These are phyloP conservation scores for Mortierella hygrophila DNA, from an alignment of 192 early-diverging fungal genomes.

Conservation along the genomic window DNA sequence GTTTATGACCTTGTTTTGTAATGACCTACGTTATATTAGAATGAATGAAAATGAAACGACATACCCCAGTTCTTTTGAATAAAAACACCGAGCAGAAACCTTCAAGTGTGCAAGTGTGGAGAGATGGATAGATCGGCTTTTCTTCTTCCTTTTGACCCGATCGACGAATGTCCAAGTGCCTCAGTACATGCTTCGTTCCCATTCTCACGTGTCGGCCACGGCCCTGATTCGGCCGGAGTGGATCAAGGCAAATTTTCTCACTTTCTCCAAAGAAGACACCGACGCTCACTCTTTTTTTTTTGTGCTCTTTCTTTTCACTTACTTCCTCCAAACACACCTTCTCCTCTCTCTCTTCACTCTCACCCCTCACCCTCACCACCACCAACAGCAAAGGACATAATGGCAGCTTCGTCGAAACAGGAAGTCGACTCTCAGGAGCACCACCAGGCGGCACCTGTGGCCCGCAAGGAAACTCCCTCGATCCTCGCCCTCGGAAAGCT, in stretches of 20 bases:
- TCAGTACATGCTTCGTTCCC: too few species aligned
- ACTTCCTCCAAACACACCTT: neutral
- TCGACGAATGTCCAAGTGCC: neutral
- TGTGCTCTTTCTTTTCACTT: neutral
- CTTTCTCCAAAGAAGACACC: neutral
- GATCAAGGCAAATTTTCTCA: neutral
- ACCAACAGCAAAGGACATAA: neutral
- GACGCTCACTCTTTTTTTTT: neutral
- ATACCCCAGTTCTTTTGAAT: conserved; percentile 2
- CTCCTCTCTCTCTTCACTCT: neutral
- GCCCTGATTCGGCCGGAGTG: conserved; percentile 40
- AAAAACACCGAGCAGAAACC: neutral
- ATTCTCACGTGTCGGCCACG: conserved; percentile 40
- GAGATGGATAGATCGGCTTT: neutral
- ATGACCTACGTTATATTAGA: neutral
- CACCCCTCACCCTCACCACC: neutral
- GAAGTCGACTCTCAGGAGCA: conserved; percentile 25
- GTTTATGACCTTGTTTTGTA: conserved; percentile 3
- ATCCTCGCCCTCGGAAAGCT: conserved; percentile 68
- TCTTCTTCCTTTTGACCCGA: neutral
- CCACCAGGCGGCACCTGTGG: conserved; percentile 26
- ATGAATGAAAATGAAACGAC: neutral
- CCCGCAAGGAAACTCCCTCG: conserved; percentile 48
- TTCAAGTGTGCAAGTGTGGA: neutral
- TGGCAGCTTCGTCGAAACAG: conserved; percentile 40